Evolutionary conservation across 495 filamentous ascomycete species (phyloP).

Genomic region (Glonium stellatum): DNA sequence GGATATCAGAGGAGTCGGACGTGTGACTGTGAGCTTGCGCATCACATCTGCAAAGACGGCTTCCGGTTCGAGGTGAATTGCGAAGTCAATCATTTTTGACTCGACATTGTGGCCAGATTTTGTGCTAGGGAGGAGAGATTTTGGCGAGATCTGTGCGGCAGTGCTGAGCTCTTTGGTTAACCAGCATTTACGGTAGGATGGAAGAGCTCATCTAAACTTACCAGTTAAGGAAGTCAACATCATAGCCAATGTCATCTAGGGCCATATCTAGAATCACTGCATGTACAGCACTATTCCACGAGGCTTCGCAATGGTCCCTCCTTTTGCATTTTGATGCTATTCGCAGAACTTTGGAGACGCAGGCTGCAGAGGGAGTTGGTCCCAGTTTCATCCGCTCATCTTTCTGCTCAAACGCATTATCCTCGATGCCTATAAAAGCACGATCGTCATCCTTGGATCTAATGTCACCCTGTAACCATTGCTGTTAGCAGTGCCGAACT

Average conservation of each 20-base stretch:
- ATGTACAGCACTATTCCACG: conserved; percentile 1
- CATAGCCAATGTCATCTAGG: background rate
- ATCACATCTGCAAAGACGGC: background rate
- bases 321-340: background rate
- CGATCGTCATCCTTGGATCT: background rate
- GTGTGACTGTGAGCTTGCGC: background rate
- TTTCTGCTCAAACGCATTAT: background rate
- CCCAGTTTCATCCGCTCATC: no score
- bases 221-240: conserved; percentile 1
- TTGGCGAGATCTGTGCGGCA: background rate
- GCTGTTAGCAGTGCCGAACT: no score
- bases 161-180: background rate
- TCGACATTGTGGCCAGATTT: background rate
- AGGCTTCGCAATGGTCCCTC: background rate
- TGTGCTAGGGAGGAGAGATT: background rate
- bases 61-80: background rate
- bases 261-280: background rate
- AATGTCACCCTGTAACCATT: background rate
- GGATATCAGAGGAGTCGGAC: background rate
- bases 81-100: conserved; percentile 1
- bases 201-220: background rate
- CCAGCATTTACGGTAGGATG: background rate
- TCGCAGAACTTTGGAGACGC: background rate
- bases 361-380: background rate
- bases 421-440: background rate